Evolutionary conservation across 495 filamentous ascomycete genomes (phyloP).

Genomic region (Oleoguttula mirabilis): DNA sequence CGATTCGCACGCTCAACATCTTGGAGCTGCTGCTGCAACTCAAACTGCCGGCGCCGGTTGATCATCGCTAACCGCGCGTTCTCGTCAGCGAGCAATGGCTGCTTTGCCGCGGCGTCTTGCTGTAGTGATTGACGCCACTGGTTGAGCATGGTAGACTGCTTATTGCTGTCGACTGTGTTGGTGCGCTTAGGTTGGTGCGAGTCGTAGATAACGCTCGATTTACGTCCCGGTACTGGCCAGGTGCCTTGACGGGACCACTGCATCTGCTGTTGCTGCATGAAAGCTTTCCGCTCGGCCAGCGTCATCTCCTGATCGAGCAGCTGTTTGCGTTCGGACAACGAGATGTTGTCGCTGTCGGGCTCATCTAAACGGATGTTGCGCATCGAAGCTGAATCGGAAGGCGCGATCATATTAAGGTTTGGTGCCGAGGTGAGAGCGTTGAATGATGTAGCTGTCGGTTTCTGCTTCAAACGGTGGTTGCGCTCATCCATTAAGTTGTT

Average conservation of each 20-base stretch:
- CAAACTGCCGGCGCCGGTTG: constrained; percentile 21
- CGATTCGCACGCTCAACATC: constrained; percentile 27
- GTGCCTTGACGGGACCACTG: constrained; percentile 16
- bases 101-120: constrained; percentile 42
- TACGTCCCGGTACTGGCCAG: constrained; percentile 2
- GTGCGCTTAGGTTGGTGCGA: constrained; percentile 46
- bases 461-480: constrained; percentile 46
- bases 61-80: constrained; percentile 37
- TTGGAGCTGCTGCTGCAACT: constrained; percentile 38
- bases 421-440: constrained; percentile 19
- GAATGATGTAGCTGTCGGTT: constrained; percentile 31
- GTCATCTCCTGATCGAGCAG: constrained; percentile 52
- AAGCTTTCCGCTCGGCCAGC: constrained; percentile 51
- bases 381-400: constrained; percentile 5
- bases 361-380: constrained; percentile 1
- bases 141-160: constrained; percentile 53
- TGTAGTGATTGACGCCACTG: constrained; percentile 63
- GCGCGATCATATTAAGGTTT: constrained; percentile 20
- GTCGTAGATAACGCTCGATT: constrained; percentile 32
- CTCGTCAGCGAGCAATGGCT: constrained; percentile 30
- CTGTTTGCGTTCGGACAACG: constrained; percentile 10
- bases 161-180: constrained; percentile 30
- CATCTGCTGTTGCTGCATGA: constrained; percentile 35
- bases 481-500: constrained; percentile 53
- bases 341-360: constrained; percentile 5